phyloP scores from a whole-genome alignment of 176 grass and related monocot species.

The Echinochloa phyllopogon region DNA sequence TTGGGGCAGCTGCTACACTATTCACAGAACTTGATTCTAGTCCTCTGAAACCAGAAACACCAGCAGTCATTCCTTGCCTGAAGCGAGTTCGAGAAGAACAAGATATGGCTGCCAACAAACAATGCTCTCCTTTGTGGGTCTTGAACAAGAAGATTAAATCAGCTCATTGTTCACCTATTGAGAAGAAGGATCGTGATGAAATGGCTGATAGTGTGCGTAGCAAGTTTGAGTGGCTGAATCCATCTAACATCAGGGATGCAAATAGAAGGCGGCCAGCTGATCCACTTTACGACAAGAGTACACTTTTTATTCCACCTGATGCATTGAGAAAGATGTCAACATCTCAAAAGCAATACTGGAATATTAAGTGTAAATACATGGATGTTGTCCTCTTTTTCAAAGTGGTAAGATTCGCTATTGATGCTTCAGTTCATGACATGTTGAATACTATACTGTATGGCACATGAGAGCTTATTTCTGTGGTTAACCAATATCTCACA shows the following conservation, averaged over 20 bases:
- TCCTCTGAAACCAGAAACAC: slow-evolving; percentile 75
- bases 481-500: slow-evolving; percentile 26
- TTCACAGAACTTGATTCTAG: slow-evolving; percentile 60
- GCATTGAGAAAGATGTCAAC: slow-evolving; percentile 88
- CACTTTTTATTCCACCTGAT: slow-evolving; percentile 86
- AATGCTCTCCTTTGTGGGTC: slow-evolving; percentile 41
- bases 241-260: slow-evolving; percentile 72
- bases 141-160: slow-evolving; percentile 72
- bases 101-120: slow-evolving; percentile 26
- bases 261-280: slow-evolving; percentile 69
- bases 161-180: slow-evolving; percentile 26
- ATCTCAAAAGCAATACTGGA: slow-evolving; percentile 99
- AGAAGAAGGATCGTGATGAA: slow-evolving; percentile 45
- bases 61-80: slow-evolving; percentile 59
- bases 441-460: slow-evolving; percentile 6
- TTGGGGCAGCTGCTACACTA: slow-evolving; percentile 28
- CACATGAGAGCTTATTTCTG: slow-evolving; percentile 9
- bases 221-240: slow-evolving; percentile 97
- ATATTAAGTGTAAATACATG: slow-evolving; percentile 89
- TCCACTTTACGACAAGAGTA: slow-evolving; percentile 85
- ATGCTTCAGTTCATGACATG: slow-evolving; percentile 15
- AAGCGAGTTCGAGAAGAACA: slow-evolving; percentile 76
- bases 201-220: slow-evolving; percentile 54
- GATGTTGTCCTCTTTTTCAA: slow-evolving; percentile 96
- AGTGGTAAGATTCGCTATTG: slow-evolving; percentile 62